Evolutionary conservation across 2,329 filamentous ascomycete genomes (phyloP).

Genomic region (Aspergillus pseudonomiae): DNA sequence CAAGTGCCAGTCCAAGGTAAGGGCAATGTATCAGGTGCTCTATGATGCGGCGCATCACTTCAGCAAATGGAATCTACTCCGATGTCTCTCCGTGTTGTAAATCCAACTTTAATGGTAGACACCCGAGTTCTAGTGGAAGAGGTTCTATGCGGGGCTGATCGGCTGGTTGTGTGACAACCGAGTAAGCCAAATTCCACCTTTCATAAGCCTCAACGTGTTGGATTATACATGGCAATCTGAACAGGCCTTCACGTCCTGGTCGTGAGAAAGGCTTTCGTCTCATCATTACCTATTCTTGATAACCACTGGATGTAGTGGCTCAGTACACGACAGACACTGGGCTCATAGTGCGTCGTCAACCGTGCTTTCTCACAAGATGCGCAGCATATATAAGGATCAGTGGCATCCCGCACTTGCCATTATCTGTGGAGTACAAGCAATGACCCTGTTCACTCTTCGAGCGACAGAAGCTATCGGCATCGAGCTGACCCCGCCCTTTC

Average conservation of each 20-base stretch:
- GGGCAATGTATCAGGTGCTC: too few relatives aligned
- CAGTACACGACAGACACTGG: not conserved
- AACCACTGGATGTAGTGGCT: not conserved
- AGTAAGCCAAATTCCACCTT: not conserved
- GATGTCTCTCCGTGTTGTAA: not conserved
- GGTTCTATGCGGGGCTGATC: not conserved
- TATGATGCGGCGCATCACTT: not conserved
- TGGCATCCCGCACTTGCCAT: not conserved
- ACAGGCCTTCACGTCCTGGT: too few relatives aligned
- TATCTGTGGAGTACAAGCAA: not conserved
- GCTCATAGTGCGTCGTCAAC: not conserved
- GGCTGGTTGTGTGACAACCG: not conserved
- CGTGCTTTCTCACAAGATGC: not conserved
- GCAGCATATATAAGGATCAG: not conserved
- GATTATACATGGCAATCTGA: fast-evolving
- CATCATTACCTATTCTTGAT: not conserved
- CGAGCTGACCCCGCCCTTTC: not conserved
- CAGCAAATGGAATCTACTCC: not conserved
- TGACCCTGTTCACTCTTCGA: not conserved
- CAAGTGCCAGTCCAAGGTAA: too few relatives aligned
- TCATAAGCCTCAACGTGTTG: not conserved
- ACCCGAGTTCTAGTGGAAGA: not conserved
- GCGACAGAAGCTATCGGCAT: not conserved
- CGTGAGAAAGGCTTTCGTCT: not conserved
- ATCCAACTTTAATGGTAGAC: not conserved